Base-by-base conservation (phyloP, 371 early-diverging fungal species). In the Syncephalastrum racemosum region DNA sequence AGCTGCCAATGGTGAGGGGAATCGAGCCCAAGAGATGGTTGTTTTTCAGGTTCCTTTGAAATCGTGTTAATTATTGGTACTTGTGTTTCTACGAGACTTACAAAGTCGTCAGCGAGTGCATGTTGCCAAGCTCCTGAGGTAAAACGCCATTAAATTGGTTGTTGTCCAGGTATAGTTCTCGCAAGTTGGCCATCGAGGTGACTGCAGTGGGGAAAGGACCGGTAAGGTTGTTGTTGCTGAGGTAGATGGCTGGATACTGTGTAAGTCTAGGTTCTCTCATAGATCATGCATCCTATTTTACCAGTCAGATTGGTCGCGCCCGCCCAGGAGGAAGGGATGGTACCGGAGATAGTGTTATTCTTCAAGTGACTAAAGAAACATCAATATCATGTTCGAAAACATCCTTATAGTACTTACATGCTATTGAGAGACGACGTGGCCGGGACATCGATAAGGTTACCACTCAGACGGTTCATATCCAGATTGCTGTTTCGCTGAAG, bases 331-430 rank as follows among this genome's bases (percentile, higher is more conserved):
- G 45, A 57, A 23, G 79, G 79, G 16, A 79, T 68, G 0, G 68
- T 54, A 4, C 79, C 79, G 24, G 68, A 56, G 49, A 75, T 61
- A 0, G 70, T 63, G 62, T 79, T 79, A 46, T 75, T 75, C 46
- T 67, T 67, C 16, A 79, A 62, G 54, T 79, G 79, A 23, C 75
- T 79, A 49, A 7, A 47, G 10, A 54, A 40, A 57, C 12, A 39
- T 52, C 36, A 56, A 46, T 5, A 42, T 23, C 5, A 46, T 15
- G 4, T 45, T 43, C 4, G 41, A 43, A 44, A 3, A 46, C 4
- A 45, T 39, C 4, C 4, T 22, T 31, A 18, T 22, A 19, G 14
- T 18, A 22, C 56, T 58, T 71, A 70, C 77, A 76, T 70, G 50
- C 46, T 68, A 5, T 59, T 61, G 2, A 77, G 45, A 20, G 60